Base-by-base conservation (phyloP, 495 filamentous ascomycete species). In the Trypethelium eluteriae region DNA sequence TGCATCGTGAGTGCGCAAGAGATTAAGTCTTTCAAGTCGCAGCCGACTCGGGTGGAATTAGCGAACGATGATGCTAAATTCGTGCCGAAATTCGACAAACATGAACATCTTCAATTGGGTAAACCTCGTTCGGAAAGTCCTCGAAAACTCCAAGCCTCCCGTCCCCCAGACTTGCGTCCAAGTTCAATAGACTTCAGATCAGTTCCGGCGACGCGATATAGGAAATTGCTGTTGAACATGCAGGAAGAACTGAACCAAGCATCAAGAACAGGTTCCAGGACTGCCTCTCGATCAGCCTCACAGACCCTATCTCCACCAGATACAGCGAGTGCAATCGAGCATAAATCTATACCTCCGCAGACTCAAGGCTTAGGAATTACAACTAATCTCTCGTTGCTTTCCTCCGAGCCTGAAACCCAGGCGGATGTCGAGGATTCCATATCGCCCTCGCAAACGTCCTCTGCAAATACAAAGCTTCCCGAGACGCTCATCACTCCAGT, bases 1-100 rank as follows among this genome's bases (percentile, higher is more conserved):
- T 83, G 84, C 12, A 64, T 39, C 12, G 14, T n/a, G 2, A 35
- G 32, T 2, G 34, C 35, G 12, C 44, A 67, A 12, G 64, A 63
- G 2, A 18, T 9, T 1, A 38, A 66, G 49, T 49, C 53, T 6
- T n/a, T 38, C 36, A 41, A 11, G 7, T 59, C 38, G 10, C 32
- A 34, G 35, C 39, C 18, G 7, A 3, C 38, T 41, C 35, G 41
- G 41, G 34, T 3, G 35, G 16, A 35, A 41, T 6, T 35, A 9
- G 5, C 5, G 35, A 35, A 62, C n/a, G 16, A 67, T 44, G 56
- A 35, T 25, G 65, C 56, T 14, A 57, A 61, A 2, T n/a, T 12
- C 9, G 34, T 66, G 2, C 35, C 25, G 36, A 59, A 18, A 18
- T 59, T 59, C 53, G 53, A 59, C 32, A 59, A 14, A 59, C 53